Percentiles rank a stretch among this genome's conserved stretches.
Evolutionary conservation across 1,284 basidiomycete species (phyloP).

Genomic region (Cutaneotrichosporon cavernicola): DNA sequence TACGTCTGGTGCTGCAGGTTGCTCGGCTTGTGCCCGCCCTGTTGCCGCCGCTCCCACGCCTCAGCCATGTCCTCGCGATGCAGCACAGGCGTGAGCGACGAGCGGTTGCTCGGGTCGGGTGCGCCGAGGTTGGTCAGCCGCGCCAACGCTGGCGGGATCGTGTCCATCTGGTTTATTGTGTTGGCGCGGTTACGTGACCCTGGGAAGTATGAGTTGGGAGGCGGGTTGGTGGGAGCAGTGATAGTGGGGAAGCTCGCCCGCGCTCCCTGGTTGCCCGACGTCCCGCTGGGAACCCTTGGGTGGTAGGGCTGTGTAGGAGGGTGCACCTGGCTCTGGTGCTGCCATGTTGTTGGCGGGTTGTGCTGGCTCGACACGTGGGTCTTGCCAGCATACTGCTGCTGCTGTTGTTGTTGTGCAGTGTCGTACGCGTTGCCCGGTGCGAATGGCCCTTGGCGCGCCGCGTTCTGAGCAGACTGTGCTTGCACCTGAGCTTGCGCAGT

Average conservation of each 20-base stretch:
- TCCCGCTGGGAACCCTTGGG: constrained; percentile 29
- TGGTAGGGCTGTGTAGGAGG: constrained; percentile 31
- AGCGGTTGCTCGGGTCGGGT: constrained; percentile 71
- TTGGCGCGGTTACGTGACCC: constrained; percentile 69
- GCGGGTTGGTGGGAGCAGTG: constrained; percentile 53
- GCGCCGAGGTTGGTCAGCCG: constrained; percentile 79
- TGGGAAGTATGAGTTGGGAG: constrained; percentile 65
- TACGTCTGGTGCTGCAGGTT: constrained; percentile 61
- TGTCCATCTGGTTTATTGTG: constrained; percentile 80
- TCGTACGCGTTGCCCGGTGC: constrained; percentile 35
- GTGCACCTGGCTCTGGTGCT: constrained; percentile 29
- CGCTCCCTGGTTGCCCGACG: constrained; percentile 35
- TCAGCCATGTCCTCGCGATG: constrained; percentile 85
- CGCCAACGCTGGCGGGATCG: constrained; percentile 85
- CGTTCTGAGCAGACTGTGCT: constrained; percentile 38
- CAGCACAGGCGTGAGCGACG: constrained; percentile 78
- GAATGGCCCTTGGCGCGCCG: constrained; percentile 39
- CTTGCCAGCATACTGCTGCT: constrained; percentile 16
- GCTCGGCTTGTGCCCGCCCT: constrained; percentile 51
- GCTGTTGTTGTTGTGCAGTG: constrained; percentile 18
- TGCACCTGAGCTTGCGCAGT: constrained; percentile 65
- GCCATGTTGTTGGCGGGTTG: constrained; percentile 22
- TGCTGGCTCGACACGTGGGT: constrained; percentile 47
- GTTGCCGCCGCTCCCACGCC: constrained; percentile 78
- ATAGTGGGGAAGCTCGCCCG: constrained; percentile 47